Percentiles rank a stretch among this genome's conserved stretches.
These are phyloP conservation scores for Metschnikowia vanudenii DNA, from an alignment of 805 yeast species.

Conservation along the genomic window DNA sequence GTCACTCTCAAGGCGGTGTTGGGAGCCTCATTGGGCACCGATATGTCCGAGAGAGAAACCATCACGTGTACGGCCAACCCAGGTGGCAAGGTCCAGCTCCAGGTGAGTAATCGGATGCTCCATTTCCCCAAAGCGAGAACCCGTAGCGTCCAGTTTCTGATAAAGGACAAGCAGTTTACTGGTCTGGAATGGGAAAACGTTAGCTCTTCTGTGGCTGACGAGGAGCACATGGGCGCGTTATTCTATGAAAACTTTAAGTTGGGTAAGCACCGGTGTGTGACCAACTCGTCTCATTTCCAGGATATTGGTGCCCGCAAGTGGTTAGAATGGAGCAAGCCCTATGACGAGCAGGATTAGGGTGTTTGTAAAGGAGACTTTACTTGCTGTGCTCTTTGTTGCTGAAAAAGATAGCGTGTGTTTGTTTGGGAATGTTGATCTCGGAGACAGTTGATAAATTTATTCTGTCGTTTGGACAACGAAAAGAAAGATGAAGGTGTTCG, in stretches of 20 bases:
- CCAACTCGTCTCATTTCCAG: conserved; percentile 14
- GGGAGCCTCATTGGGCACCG: conserved; percentile 6
- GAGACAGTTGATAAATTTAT: too few species aligned
- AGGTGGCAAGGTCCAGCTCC: conserved; percentile 19
- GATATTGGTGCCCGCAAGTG: conserved; percentile 10
- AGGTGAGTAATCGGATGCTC: conserved; percentile 18
- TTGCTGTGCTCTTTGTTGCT: too few species aligned
- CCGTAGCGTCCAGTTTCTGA: conserved; percentile 8
- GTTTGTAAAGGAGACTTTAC: too few species aligned
- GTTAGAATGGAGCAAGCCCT: conserved; percentile 12
- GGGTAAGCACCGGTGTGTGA: conserved; percentile 19
- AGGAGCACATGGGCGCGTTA: conserved; percentile 15
- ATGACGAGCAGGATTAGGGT: background rate
- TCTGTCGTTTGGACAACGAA: background rate
- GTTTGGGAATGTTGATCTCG: too few species aligned
- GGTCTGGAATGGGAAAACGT: conserved; percentile 13
- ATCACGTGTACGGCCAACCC: conserved; percentile 17
- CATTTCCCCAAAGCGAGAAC: conserved; percentile 17
- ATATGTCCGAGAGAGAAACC: conserved; percentile 12
- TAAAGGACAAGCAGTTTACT: conserved; percentile 1
- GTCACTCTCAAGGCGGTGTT: conserved; percentile 7
- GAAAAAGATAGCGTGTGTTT: too few species aligned
- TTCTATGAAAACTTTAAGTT: conserved; percentile 12
- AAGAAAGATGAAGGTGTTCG: too few species aligned
- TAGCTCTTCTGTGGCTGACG: conserved; percentile 10